Evolutionary conservation across 1,139 yeast species (phyloP).

Genomic region (Debaryomycetaceae sp.): DNA sequence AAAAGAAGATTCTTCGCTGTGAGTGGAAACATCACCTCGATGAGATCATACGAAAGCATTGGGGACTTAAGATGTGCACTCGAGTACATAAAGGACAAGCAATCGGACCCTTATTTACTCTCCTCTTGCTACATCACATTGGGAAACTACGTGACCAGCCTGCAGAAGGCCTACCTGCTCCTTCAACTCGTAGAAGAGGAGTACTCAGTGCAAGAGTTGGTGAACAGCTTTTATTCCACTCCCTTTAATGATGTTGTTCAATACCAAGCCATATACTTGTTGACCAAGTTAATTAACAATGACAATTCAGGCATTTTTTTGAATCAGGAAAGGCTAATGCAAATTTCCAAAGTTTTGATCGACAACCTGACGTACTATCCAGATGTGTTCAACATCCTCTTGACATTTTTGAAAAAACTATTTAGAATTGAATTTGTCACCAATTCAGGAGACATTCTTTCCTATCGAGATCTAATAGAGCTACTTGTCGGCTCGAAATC

Average conservation of each 20-base stretch:
- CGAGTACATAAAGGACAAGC: constrained; percentile 3
- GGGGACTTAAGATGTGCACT: constrained; percentile 10
- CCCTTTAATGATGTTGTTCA: constrained; percentile 36
- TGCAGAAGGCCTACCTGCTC: constrained; percentile 16
- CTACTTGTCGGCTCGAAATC: constrained; percentile 8
- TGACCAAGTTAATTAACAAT: constrained; percentile 25
- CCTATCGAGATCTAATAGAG: constrained; percentile 18
- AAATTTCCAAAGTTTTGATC: constrained; percentile 25
- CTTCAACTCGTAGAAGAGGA: constrained; percentile 8
- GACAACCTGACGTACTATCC: constrained; percentile 38
- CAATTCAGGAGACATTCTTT: constrained; percentile 9
- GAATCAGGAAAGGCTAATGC: constrained; percentile 10
- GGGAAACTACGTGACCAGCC: constrained; percentile 33
- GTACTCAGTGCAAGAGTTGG: constrained; percentile 14
- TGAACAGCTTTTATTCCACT: constrained; percentile 18
- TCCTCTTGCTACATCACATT: constrained; percentile 30
- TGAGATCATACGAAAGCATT: constrained; percentile 18
- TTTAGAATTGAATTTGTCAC: constrained; percentile 13
- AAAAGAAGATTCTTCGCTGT: constrained; percentile 34
- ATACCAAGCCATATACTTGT: constrained; percentile 36
- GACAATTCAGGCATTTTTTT: background rate
- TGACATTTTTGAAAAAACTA: constrained; percentile 31
- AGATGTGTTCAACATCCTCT: constrained; percentile 27
- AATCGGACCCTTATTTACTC: constrained; percentile 24
- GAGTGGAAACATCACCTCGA: constrained; percentile 35